These are phyloP conservation scores for Euphorbia peplus DNA, from an alignment of 345 rosid species.

Conservation along the genomic window DNA sequence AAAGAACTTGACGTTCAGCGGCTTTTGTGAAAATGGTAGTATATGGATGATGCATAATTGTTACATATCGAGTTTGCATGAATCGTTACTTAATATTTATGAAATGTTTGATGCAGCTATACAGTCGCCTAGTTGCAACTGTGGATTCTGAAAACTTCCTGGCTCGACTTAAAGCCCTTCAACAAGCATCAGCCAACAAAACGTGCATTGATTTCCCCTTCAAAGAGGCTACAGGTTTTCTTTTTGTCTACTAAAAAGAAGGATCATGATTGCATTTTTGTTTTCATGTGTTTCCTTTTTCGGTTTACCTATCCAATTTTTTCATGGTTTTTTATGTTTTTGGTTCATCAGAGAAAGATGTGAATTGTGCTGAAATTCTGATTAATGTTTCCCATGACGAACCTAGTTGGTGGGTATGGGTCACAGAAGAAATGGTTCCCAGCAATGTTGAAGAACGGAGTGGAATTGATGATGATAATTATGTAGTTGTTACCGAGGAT, in stretches of 20 bases:
- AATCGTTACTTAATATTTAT: not conserved
- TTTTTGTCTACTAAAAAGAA: not conserved
- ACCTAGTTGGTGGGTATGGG: conserved; percentile 99
- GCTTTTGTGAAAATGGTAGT: no score
- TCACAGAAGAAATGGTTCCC: conserved; percentile 82
- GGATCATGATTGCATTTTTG: not conserved
- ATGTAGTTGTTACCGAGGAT: conserved; percentile 69
- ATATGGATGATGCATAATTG: no score
- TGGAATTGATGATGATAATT: conserved; percentile 71
- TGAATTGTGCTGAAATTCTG: conserved; percentile 60
- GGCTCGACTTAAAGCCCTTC: conserved; percentile 48
- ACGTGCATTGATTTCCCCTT: conserved; percentile 65
- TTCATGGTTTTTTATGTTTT: conserved; percentile 4
- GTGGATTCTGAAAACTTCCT: conserved; percentile 73
- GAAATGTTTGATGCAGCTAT: conserved; percentile 40
- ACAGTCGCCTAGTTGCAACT: conserved; percentile 53
- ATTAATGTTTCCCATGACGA: conserved; percentile 62
- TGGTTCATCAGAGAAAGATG: conserved; percentile 49
- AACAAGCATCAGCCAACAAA: conserved; percentile 44
- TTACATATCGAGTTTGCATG: not conserved
- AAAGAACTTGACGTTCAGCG: no score
- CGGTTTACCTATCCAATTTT: not conserved
- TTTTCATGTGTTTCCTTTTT: not conserved
- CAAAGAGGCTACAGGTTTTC: conserved; percentile 74
- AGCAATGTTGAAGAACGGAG: conserved; percentile 71